These are phyloP conservation scores for Zymoseptoria pseudotritici DNA, from an alignment of 2,329 filamentous ascomycete species.

Conservation along the genomic window DNA sequence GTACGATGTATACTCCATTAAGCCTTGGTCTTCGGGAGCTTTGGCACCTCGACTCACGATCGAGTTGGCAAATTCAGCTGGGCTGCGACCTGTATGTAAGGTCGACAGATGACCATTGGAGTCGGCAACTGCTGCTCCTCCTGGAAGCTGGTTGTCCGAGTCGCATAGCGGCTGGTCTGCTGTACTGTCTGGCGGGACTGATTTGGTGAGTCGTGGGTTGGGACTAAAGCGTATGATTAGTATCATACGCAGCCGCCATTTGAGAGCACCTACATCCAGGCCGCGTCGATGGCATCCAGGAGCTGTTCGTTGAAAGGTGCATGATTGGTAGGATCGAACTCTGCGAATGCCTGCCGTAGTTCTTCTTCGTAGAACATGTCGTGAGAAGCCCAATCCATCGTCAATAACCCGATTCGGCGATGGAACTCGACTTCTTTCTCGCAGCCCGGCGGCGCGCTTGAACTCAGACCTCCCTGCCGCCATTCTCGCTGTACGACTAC, in stretches of 20 bases:
- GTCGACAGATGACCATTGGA: neutral
- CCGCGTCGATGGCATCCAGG: neutral
- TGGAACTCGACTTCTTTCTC: slow-evolving; percentile 8
- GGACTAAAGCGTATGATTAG: neutral
- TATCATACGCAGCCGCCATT: neutral
- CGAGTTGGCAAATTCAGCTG: neutral
- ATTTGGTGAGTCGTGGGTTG: neutral
- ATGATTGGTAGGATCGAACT: neutral
- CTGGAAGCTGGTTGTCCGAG: too few relatives aligned
- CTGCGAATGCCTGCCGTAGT: neutral
- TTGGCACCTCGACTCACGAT: neutral
- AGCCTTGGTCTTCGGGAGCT: neutral
- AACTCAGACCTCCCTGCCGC: neutral
- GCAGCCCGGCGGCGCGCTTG: slow-evolving; percentile 4
- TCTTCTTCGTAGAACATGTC: neutral
- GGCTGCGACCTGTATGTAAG: neutral
- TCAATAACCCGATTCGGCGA: slow-evolving; percentile 2
- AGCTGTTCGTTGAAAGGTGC: neutral
- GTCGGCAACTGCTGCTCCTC: too few relatives aligned
- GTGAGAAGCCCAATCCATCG: neutral
- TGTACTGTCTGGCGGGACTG: neutral
- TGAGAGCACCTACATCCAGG: neutral
- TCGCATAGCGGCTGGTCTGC: too few relatives aligned
- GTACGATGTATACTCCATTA: neutral
- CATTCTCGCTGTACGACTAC: neutral